These are phyloP conservation scores for Murraya koenigii DNA, from an alignment of 345 rosid genomes.

Conservation along the genomic window DNA sequence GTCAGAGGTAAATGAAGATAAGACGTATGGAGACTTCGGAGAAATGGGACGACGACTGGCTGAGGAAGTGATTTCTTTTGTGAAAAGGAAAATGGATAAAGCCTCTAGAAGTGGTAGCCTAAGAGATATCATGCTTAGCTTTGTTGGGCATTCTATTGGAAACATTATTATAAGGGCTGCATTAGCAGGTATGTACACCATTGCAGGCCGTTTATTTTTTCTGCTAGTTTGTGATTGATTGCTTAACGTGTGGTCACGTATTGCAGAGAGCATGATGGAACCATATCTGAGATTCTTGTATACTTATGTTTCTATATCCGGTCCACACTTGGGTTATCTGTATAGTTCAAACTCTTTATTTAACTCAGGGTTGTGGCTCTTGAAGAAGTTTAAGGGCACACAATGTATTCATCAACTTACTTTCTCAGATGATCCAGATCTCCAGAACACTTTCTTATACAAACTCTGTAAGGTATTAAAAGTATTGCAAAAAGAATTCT, in stretches of 20 bases:
- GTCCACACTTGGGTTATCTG: constrained; percentile 92
- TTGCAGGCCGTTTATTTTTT: background rate
- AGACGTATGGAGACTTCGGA: constrained; percentile 87
- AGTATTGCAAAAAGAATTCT: background rate
- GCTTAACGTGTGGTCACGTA: constrained; percentile 1
- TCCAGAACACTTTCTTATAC: constrained; percentile 75
- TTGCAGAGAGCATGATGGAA: constrained; percentile 84
- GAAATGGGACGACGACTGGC: constrained; percentile 98
- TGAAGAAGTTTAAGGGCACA: constrained; percentile 87
- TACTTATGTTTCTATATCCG: constrained; percentile 82
- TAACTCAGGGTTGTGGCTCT: constrained; percentile 91
- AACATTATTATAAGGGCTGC: constrained; percentile 87
- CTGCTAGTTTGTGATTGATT: background rate
- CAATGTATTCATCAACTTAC: constrained; percentile 98
- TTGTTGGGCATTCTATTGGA: constrained; percentile 98
- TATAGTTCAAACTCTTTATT: constrained; percentile 93
- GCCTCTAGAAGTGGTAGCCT: constrained; percentile 61
- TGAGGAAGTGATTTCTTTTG: constrained; percentile 73
- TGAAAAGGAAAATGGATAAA: constrained; percentile 72
- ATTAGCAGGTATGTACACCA: constrained; percentile 57
- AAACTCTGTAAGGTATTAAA: constrained; percentile 72
- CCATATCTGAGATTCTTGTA: constrained; percentile 69
- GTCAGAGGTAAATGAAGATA: constrained; percentile 93
- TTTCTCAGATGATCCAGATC: constrained; percentile 88
- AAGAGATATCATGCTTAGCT: constrained; percentile 80